Conservation (phyloP, 495 filamentous ascomycete genomes). For the Aspergillus baeticus region DNA sequence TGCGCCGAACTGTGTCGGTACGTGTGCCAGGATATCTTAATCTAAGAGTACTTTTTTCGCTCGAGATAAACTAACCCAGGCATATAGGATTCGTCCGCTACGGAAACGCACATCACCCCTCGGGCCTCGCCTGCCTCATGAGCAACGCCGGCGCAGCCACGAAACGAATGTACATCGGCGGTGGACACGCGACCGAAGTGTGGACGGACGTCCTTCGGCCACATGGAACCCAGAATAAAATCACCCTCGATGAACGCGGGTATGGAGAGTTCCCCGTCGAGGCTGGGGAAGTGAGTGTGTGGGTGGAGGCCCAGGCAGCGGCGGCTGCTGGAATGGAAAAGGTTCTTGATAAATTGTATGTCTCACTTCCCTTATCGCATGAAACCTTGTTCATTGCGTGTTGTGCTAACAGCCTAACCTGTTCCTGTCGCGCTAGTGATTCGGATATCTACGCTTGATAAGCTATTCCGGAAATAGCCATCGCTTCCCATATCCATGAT, state of each 20-base stretch:
- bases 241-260: constrained; percentile 8
- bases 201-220: constrained; percentile 9
- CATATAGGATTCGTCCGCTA: constrained; percentile 15
- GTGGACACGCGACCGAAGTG: neutral
- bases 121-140: constrained; percentile 13
- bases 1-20: constrained; percentile 60
- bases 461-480: too few relatives aligned
- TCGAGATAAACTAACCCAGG: neutral
- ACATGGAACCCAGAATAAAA: neutral
- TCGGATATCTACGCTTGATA: neutral
- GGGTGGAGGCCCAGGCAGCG: constrained; percentile 1
- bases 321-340: neutral
- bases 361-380: neutral
- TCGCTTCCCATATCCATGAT: too few relatives aligned
- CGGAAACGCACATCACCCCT: constrained; percentile 12
- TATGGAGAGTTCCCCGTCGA: constrained; percentile 9
- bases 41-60: too few relatives aligned
- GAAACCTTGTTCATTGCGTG: too few relatives aligned
- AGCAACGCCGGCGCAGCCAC: neutral
- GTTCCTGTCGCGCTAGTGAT: neutral
- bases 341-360: constrained; percentile 3
- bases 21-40: too few relatives aligned
- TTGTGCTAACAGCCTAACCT: neutral
- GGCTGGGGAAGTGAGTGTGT: constrained; percentile 4
- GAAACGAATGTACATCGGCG: constrained; percentile 14